These are phyloP conservation scores for Candida hungchunana DNA, from an alignment of 805 yeast species.

Conservation along the genomic window DNA sequence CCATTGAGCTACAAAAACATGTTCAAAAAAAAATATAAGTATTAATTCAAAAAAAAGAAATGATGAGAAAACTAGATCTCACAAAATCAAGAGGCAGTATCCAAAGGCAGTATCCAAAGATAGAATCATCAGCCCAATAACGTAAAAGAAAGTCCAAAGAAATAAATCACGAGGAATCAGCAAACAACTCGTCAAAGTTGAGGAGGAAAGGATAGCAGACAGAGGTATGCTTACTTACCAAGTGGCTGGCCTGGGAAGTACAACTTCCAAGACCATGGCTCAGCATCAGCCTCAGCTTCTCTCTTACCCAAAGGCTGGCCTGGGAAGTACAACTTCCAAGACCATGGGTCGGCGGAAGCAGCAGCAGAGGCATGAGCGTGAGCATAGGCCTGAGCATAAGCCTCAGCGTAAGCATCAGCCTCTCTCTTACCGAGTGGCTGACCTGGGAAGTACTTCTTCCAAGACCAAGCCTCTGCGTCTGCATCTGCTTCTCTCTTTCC, in stretches of 20 bases:
- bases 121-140: no score
- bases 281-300: slow-evolving; percentile 19
- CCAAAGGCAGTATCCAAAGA: no score
- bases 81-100: no score
- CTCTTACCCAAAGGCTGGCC: slow-evolving; percentile 20
- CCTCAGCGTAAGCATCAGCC: slow-evolving; percentile 20
- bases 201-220: no score
- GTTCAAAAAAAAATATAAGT: no score
- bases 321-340: slow-evolving; percentile 12
- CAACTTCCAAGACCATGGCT: slow-evolving; percentile 18
- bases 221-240: no score
- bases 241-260: slow-evolving; percentile 18
- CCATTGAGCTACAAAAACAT: no score
- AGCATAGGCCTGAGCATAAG: slow-evolving; percentile 20
- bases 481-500: slow-evolving; percentile 19
- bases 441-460: slow-evolving; percentile 17
- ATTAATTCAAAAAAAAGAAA: no score
- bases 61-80: no score
- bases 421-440: slow-evolving; percentile 20
- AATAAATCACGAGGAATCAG: no score
- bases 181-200: no score
- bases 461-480: slow-evolving; percentile 23
- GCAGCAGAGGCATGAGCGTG: slow-evolving; percentile 17
- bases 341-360: slow-evolving; percentile 22
- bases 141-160: neutral